Percentiles rank a stretch among this genome's conserved stretches.
phyloP scores from a whole-genome alignment of 306 rosid genomes.

The Quillaja saponaria region DNA sequence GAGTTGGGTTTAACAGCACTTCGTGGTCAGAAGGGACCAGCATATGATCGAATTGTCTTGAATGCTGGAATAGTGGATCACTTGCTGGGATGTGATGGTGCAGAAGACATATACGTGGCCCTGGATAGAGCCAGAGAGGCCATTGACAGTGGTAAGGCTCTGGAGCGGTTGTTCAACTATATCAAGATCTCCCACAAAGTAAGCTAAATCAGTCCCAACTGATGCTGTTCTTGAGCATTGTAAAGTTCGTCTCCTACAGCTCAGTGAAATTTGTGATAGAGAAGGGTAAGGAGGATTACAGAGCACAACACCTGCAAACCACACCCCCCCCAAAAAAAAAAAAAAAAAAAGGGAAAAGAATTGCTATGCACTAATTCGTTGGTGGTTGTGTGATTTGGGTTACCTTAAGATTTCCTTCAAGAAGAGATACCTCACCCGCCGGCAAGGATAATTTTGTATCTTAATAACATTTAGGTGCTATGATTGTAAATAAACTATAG shows the following conservation, averaged over 20 bases:
- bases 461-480: too few species aligned
- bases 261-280: constrained; percentile 6
- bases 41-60: constrained; percentile 86
- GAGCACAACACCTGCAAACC: too few species aligned
- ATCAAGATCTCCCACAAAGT: constrained; percentile 69
- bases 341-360: neutral
- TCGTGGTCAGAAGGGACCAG: constrained; percentile 77
- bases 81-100: constrained; percentile 89
- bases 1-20: constrained; percentile 91
- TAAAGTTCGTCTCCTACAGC: constrained; percentile 1
- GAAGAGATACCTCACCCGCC: too few species aligned
- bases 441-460: neutral
- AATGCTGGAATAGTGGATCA: constrained; percentile 96
- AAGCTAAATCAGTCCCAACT: constrained; percentile 30
- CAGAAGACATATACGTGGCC: constrained; percentile 68
- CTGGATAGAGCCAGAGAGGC: constrained; percentile 91
- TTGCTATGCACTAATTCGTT: too few species aligned
- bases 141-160: constrained; percentile 89
- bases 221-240: constrained; percentile 15
- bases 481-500: too few species aligned
- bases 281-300: constrained; percentile 28
- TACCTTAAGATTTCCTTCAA: constrained; percentile 21
- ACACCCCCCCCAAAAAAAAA: neutral
- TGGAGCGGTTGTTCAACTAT: constrained; percentile 71
- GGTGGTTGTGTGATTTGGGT: constrained; percentile 27